These are phyloP conservation scores for Macrophomina phaseolina DNA, from an alignment of 2,329 filamentous ascomycete genomes.

Conservation along the genomic window DNA sequence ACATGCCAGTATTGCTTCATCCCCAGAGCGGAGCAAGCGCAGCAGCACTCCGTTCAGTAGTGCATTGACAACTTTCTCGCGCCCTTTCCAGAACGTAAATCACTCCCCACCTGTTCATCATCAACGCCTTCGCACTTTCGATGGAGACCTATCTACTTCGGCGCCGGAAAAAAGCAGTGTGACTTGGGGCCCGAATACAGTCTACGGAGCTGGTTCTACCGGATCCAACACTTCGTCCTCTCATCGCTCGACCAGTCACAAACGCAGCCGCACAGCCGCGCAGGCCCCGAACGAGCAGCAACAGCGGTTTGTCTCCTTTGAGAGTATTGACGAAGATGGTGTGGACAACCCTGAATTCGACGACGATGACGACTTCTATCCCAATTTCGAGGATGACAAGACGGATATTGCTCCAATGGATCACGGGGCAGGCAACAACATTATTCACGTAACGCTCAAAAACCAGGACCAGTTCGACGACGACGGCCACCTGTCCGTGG, in stretches of 20 bases:
- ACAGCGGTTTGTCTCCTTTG: constrained; percentile 4
- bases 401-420: constrained; percentile 1
- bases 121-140: constrained; percentile 29
- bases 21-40: constrained; percentile 44
- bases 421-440: constrained; percentile 1
- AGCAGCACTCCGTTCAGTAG: constrained; percentile 47
- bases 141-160: constrained; percentile 49
- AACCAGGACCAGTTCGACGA: constrained; percentile 64
- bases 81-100: constrained; percentile 46
- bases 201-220: constrained; percentile 34
- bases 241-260: constrained; percentile 11
- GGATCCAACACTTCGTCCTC: constrained; percentile 11
- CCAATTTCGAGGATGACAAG: constrained; percentile 9
- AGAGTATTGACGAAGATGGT: constrained; percentile 8
- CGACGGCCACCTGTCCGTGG: constrained; percentile 52
- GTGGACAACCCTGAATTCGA: neutral
- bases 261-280: constrained; percentile 9
- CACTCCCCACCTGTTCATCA: constrained; percentile 46
- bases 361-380: constrained; percentile 10
- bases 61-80: constrained; percentile 47
- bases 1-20: constrained; percentile 51
- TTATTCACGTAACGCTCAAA: constrained; percentile 48
- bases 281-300: constrained; percentile 5
- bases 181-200: constrained; percentile 54
- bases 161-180: constrained; percentile 48